phyloP scores from a whole-genome alignment of 768 basidiomycete species.

The Boletus patriciae region DNA sequence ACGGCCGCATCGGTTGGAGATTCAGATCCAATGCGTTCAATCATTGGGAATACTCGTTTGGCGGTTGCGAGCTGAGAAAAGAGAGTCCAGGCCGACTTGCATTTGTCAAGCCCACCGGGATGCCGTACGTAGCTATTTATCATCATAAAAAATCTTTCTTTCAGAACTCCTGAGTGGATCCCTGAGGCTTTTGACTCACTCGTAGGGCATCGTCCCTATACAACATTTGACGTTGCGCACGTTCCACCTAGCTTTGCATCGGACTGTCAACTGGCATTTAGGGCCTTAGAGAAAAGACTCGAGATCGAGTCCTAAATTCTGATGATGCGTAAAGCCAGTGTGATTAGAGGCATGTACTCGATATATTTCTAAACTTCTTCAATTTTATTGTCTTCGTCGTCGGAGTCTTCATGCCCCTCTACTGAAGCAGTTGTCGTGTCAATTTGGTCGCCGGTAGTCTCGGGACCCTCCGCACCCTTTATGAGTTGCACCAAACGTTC shows the following conservation, averaged over 20 bases:
- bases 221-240: background rate
- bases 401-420: conserved; percentile 33
- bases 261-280: background rate
- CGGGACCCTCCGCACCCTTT: conserved; percentile 68
- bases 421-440: conserved; percentile 22
- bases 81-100: conserved; percentile 5
- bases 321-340: conserved; percentile 3
- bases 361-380: conserved; percentile 61
- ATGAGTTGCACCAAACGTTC: conserved; percentile 87
- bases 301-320: conserved; percentile 1
- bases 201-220: conserved; percentile 8
- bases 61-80: background rate
- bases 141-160: conserved; percentile 17
- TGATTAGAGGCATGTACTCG: conserved; percentile 14
- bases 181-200: conserved; percentile 26
- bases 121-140: conserved; percentile 26
- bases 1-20: background rate
- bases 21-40: conserved; percentile 4
- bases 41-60: background rate
- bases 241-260: background rate
- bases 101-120: conserved; percentile 10
- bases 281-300: background rate
- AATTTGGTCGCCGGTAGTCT: conserved; percentile 42
- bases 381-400: conserved; percentile 72
- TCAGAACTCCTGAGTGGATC: conserved; percentile 19